These are phyloP conservation scores for Colletotrichum aenigma DNA, from an alignment of 2,329 filamentous ascomycete species.

Conservation along the genomic window DNA sequence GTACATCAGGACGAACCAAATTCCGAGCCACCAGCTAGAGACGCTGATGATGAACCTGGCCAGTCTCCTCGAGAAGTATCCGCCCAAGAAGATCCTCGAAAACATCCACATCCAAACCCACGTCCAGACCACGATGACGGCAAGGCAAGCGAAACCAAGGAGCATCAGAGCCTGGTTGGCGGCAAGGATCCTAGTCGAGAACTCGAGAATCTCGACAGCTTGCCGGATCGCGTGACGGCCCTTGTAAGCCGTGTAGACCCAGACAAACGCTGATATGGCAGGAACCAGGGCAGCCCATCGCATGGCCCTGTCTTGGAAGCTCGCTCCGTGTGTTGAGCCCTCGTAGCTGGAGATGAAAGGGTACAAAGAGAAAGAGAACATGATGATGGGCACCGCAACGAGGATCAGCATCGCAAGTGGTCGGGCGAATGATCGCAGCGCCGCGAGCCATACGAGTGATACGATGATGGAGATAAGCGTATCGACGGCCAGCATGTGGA, in stretches of 20 bases:
- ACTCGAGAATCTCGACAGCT: conserved; percentile 88
- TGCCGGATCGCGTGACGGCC: conserved; percentile 81
- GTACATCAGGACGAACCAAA: conserved; percentile 91
- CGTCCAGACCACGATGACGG: conserved; percentile 82
- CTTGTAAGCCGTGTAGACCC: conserved; percentile 83
- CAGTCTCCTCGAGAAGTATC: conserved; percentile 71
- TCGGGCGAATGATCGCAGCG: conserved; percentile 85
- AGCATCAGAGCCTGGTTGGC: conserved; percentile 83
- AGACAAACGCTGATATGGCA: conserved; percentile 72
- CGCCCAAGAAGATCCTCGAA: conserved; percentile 91
- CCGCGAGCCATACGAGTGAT: conserved; percentile 87
- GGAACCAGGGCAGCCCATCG: conserved; percentile 84
- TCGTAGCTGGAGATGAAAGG: conserved; percentile 90
- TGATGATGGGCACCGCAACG: conserved; percentile 82
- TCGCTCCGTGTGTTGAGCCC: conserved; percentile 73
- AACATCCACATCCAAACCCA: conserved; percentile 99
- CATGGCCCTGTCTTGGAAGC: conserved; percentile 88
- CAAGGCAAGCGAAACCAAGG: conserved; percentile 81
- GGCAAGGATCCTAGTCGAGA: conserved; percentile 84
- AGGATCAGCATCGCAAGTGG: conserved; percentile 82
- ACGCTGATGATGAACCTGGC: conserved; percentile 79
- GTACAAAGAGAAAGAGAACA: conserved; percentile 90
- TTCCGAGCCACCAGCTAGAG: conserved; percentile 94
- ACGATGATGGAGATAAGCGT: conserved; percentile 89
- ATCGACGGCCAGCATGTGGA: conserved; percentile 88